These are phyloP conservation scores for Dactylonectria macrodidyma DNA, from an alignment of 2,329 filamentous ascomycete species.

Conservation along the genomic window DNA sequence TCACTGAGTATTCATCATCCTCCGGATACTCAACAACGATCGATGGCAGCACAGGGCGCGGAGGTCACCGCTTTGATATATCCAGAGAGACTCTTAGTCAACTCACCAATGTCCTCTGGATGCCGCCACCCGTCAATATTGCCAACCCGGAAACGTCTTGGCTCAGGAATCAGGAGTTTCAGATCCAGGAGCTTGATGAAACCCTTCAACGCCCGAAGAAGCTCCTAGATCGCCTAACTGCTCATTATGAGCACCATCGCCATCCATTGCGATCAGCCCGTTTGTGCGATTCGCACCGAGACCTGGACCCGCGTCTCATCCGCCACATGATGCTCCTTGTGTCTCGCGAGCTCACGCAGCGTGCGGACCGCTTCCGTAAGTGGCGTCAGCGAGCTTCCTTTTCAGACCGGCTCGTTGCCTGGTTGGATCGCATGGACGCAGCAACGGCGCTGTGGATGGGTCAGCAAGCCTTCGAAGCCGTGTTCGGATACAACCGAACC, in stretches of 20 bases:
- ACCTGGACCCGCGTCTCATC: constrained; percentile 60
- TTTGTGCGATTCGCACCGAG: constrained; percentile 59
- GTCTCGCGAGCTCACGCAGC: constrained; percentile 57
- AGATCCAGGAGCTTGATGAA: constrained; percentile 41
- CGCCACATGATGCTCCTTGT: constrained; percentile 61
- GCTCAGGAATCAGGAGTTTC: constrained; percentile 53
- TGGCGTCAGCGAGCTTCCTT: constrained; percentile 35
- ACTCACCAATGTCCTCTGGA: constrained; percentile 56
- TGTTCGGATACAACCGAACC: constrained; percentile 52
- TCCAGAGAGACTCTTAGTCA: constrained; percentile 46
- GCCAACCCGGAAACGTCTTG: constrained; percentile 53
- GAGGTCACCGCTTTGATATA: constrained; percentile 32
- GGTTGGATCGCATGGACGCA: constrained; percentile 48
- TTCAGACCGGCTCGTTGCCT: constrained; percentile 32
- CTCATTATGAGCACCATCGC: constrained; percentile 46
- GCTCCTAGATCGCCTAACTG: constrained; percentile 51
- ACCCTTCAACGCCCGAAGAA: constrained; percentile 47
- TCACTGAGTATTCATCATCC: background rate
- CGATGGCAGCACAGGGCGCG: too few species aligned
- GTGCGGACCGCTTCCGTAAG: constrained; percentile 48
- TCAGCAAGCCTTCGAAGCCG: constrained; percentile 51
- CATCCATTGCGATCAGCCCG: constrained; percentile 49
- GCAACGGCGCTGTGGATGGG: constrained; percentile 57
- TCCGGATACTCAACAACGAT: background rate
- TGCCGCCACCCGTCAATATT: constrained; percentile 45